Evolutionary conservation across 2,329 filamentous ascomycete genomes (phyloP), one percentile per base, ranked within the genome.

Genomic region (Aspergillus awamori): DNA sequence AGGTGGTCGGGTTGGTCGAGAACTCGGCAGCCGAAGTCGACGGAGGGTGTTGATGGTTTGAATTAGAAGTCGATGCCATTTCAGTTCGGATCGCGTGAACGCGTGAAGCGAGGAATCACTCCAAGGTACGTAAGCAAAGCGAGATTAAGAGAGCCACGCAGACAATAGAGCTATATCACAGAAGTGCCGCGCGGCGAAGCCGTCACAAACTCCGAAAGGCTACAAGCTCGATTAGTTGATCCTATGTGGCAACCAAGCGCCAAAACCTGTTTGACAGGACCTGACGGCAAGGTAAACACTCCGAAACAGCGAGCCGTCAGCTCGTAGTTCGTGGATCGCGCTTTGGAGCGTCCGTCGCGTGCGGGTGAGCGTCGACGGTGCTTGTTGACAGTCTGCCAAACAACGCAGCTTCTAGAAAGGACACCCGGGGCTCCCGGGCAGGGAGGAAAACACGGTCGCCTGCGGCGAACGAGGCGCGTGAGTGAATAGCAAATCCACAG

Each of bases 51-150:
- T 77, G 72, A 51, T 70, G 70, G 33, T 68, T 72, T 15, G 72
- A 63, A 8, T 67, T 58, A 6, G 69, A 64, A 20, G 70, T 67
- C 43, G 72, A 73, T 30, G 72, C 67, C 73, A 76, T 76, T 57
- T 45, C 52, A 11, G 47, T 30, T 33, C 47, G 26, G n/a, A 15
- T 11, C 24, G 26, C 47, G 47, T 51, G 15, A 43, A 33, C 47
- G 41, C 36, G 53, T 33, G 10, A 38, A 36, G 30, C 48, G 8
- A 17, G 10, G 8, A 38, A 26, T 17, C 26, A 45, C 26, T 8
- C 8, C 24, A 51, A 51, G 7, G 24, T 6, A 36, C 11, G 33
- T 15, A 15, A 15, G 11, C 33, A 36, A n/a, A n/a, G 26, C n/a
- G 17, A 57, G 11, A 48, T 47, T 47, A 13, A 20, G 13, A 20